Evolutionary conservation across 2,329 filamentous ascomycete species (phyloP).

Genomic region (Didymella glomerata): DNA sequence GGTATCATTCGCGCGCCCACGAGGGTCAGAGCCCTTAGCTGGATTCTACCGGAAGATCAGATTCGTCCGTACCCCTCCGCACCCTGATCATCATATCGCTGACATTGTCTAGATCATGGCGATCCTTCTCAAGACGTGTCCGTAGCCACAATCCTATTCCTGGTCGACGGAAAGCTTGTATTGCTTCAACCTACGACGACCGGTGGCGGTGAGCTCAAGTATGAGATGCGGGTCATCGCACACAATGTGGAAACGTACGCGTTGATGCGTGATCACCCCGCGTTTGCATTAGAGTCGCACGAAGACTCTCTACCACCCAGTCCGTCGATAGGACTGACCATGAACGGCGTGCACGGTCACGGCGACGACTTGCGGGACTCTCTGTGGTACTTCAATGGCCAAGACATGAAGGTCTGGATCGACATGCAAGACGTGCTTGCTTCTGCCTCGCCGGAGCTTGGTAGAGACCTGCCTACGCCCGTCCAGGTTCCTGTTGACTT

Average conservation of each 20-base stretch:
- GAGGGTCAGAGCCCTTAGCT: conserved; percentile 90
- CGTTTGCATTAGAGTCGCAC: conserved; percentile 56
- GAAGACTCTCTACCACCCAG: conserved; percentile 60
- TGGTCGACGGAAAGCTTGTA: conserved; percentile 97
- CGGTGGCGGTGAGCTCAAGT: conserved; percentile 85
- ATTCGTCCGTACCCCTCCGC: conserved; percentile 62
- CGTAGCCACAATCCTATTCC: conserved; percentile 89
- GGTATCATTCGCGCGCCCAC: conserved; percentile 94
- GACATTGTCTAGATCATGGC: conserved; percentile 68
- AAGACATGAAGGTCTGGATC: conserved; percentile 85
- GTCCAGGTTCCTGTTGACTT: conserved; percentile 90
- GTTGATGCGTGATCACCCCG: conserved; percentile 85
- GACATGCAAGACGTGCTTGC: conserved; percentile 85
- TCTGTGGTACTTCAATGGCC: conserved; percentile 92
- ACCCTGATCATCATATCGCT: conserved; percentile 21
- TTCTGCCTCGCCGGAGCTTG: conserved; percentile 70
- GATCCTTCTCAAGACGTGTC: conserved; percentile 96
- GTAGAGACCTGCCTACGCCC: conserved; percentile 74
- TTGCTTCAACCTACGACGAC: conserved; percentile 86
- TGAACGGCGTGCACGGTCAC: conserved; percentile 55
- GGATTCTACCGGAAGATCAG: conserved; percentile 92
- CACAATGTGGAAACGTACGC: conserved; percentile 97
- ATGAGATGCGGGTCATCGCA: conserved; percentile 96
- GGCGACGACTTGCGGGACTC: conserved; percentile 77
- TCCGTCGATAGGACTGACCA: conserved; percentile 57